These are phyloP conservation scores for Xylaria palmicola DNA, from an alignment of 495 filamentous ascomycete species.

Conservation along the genomic window DNA sequence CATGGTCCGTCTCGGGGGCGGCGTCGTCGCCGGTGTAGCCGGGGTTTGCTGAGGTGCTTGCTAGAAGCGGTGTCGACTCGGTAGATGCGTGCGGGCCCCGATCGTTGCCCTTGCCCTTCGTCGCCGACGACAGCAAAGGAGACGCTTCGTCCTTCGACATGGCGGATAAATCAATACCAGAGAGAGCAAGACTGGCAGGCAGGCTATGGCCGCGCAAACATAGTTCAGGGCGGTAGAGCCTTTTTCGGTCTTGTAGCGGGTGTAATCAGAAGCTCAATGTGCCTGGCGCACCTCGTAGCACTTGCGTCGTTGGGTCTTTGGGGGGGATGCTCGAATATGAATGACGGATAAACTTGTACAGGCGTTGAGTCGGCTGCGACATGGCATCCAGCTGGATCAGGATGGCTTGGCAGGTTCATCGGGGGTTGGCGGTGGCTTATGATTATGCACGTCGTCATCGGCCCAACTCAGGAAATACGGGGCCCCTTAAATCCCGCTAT, in stretches of 20 bases:
- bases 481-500: not conserved
- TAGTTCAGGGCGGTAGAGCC: not conserved
- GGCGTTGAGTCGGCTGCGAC: not conserved
- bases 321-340: not conserved
- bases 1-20: slow-evolving; percentile 33
- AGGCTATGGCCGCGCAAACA: slow-evolving; percentile 4
- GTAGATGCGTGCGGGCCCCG: slow-evolving; percentile 27
- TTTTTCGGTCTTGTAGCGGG: not conserved
- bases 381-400: not conserved
- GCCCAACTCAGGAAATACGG: not conserved
- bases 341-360: not conserved
- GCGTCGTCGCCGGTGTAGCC: slow-evolving; percentile 49
- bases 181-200: not conserved
- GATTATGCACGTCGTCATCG: slow-evolving; percentile 9
- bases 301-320: not conserved
- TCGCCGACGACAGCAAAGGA: slow-evolving; percentile 37
- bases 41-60: slow-evolving; percentile 35
- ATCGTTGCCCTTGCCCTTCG: slow-evolving; percentile 31
- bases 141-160: slow-evolving; percentile 49
- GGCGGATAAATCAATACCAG: slow-evolving; percentile 11
- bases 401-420: not conserved
- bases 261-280: not conserved
- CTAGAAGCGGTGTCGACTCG: slow-evolving; percentile 58
- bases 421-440: not conserved
- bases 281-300: not conserved